A percentile compares a stretch with the other conserved stretches of the same genome.
phyloP scores from a whole-genome alignment of 2,329 filamentous ascomycete genomes.

The Sclerotinia sclerotiorum region DNA sequence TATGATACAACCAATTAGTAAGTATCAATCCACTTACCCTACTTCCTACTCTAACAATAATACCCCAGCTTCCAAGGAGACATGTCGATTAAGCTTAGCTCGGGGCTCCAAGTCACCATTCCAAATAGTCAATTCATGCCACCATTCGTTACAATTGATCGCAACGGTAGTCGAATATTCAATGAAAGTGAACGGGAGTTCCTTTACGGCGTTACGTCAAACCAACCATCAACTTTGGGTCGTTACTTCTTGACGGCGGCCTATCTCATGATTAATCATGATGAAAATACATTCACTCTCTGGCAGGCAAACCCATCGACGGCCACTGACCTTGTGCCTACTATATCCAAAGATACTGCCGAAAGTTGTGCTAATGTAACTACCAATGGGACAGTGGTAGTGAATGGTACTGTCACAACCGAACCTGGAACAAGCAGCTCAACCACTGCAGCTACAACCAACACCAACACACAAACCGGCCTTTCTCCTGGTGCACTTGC shows the following conservation, averaged over 20 bases:
- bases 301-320: slow-evolving; percentile 12
- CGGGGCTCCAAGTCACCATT: slow-evolving; percentile 1
- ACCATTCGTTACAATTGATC: background rate
- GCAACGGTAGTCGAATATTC: background rate
- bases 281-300: background rate
- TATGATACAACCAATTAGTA: slow-evolving; percentile 6
- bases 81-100: slow-evolving; percentile 10
- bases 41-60: background rate
- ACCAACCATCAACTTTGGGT: slow-evolving; percentile 8
- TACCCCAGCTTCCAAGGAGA: slow-evolving; percentile 8
- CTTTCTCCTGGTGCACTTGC: background rate
- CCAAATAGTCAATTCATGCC: slow-evolving; percentile 12
- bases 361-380: background rate
- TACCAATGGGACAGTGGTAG: slow-evolving; percentile 1
- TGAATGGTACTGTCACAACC: slow-evolving; percentile 1
- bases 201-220: background rate
- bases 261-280: slow-evolving; percentile 19
- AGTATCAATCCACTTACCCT: background rate
- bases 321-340: background rate
- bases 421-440: background rate
- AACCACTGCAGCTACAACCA: background rate
- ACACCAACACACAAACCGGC: background rate
- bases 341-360: background rate
- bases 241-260: slow-evolving; percentile 13
- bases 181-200: slow-evolving; percentile 3